phyloP scores from a whole-genome alignment of 2,329 filamentous ascomycete genomes.

The Aspergillus alliaceus region DNA sequence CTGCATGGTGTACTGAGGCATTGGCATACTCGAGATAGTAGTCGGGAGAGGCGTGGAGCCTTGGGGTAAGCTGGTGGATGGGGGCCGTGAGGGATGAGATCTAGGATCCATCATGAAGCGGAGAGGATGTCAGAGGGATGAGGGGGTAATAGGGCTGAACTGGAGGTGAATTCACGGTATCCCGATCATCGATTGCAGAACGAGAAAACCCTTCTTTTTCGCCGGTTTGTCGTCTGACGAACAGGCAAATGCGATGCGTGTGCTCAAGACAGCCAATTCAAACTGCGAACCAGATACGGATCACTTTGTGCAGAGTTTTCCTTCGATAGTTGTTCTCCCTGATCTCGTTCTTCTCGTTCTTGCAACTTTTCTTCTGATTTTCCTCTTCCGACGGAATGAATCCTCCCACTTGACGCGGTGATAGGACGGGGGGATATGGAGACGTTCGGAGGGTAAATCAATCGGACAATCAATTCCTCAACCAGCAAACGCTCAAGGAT shows the following conservation, averaged over 20 bases:
- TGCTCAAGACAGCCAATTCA: conserved; percentile 11
- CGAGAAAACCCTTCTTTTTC: conserved; percentile 15
- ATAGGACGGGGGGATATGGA: conserved; percentile 20
- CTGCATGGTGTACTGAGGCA: conserved; percentile 50
- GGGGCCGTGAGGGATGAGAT: conserved; percentile 44
- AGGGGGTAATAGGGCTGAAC: conserved; percentile 14
- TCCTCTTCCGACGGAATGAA: conserved; percentile 14
- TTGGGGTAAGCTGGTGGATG: conserved; percentile 47
- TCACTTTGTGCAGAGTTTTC: conserved; percentile 14
- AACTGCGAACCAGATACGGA: conserved; percentile 7
- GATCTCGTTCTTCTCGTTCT: conserved; percentile 7
- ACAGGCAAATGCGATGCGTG: conserved; percentile 5
- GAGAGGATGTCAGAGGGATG: conserved; percentile 16
- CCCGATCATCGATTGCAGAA: conserved; percentile 36
- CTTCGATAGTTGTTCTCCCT: conserved; percentile 1
- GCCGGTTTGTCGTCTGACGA: conserved; percentile 14
- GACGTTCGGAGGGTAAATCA: conserved; percentile 7
- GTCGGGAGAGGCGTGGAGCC: conserved; percentile 45
- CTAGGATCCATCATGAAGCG: conserved; percentile 41
- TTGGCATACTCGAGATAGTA: conserved; percentile 47
- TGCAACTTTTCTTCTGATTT: conserved; percentile 9
- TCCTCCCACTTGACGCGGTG: conserved; percentile 10
- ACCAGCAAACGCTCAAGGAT: conserved; percentile 17
- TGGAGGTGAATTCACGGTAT: conserved; percentile 29
- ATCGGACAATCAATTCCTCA: conserved; percentile 8